Conservation (phyloP, 2,329 filamentous ascomycete genomes). For the Trichoderma brevicompactum region DNA sequence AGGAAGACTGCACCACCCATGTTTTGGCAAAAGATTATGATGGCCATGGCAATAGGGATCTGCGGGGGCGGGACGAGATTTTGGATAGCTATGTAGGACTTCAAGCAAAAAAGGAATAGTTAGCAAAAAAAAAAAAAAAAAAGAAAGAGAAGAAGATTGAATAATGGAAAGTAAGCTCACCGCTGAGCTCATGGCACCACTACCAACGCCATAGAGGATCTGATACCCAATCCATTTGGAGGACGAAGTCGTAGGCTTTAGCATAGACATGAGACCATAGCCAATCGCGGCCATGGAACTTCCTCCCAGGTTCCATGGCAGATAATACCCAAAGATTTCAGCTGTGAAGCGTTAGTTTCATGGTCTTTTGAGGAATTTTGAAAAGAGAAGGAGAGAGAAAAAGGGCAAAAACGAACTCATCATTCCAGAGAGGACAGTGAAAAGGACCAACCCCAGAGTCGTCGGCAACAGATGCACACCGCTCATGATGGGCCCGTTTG, state of each 20-base stretch:
- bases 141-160: neutral
- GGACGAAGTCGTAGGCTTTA: constrained; percentile 32
- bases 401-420: constrained; percentile 33
- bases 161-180: neutral
- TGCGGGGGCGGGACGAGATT: constrained; percentile 48
- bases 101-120: neutral
- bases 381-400: neutral
- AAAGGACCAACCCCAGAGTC: constrained; percentile 38
- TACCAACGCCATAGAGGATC: constrained; percentile 48
- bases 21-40: constrained; percentile 51
- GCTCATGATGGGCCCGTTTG: constrained; percentile 35
- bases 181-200: constrained; percentile 51
- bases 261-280: constrained; percentile 49
- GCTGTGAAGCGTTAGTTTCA: constrained; percentile 41
- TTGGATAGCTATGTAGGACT: constrained; percentile 36
- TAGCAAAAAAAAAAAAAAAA: no score
- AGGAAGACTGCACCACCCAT: constrained; percentile 55
- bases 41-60: constrained; percentile 51
- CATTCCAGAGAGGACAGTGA: constrained; percentile 37
- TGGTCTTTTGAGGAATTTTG: no score
- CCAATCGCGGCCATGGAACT: constrained; percentile 38
- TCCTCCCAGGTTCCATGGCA: constrained; percentile 36
- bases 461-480: constrained; percentile 39
- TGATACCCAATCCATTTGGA: constrained; percentile 41
- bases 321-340: constrained; percentile 48